Conservation (phyloP, 805 yeast genomes). For the Lachancea mirantina region DNA sequence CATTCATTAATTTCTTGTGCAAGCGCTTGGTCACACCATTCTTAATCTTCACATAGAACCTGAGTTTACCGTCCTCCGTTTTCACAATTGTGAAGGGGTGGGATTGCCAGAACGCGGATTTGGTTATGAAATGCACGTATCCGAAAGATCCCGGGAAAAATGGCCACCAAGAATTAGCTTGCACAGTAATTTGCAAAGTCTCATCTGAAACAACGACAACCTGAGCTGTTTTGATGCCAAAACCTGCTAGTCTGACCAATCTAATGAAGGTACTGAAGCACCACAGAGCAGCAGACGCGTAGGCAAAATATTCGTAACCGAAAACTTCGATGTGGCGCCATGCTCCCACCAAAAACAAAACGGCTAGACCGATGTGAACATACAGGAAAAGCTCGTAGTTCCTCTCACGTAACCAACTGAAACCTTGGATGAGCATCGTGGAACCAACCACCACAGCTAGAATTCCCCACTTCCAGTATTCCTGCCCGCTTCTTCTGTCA, state of each 20-base stretch:
- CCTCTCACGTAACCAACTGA: slow-evolving; percentile 38
- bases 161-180: slow-evolving; percentile 11
- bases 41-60: slow-evolving; percentile 41
- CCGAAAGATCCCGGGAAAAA: slow-evolving; percentile 43
- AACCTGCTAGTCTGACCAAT: slow-evolving; percentile 43
- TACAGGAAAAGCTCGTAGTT: slow-evolving; percentile 42
- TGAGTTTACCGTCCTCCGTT: slow-evolving; percentile 33
- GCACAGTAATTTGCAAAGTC: slow-evolving; percentile 11
- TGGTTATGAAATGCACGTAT: slow-evolving; percentile 44
- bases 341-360: slow-evolving; percentile 40
- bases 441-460: slow-evolving; percentile 33
- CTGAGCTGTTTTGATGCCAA: slow-evolving; percentile 55
- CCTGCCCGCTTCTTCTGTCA: slow-evolving; percentile 34
- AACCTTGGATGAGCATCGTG: slow-evolving; percentile 39
- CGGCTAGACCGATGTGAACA: slow-evolving; percentile 40
- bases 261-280: slow-evolving; percentile 56
- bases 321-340: slow-evolving; percentile 37
- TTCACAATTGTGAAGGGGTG: slow-evolving; percentile 56
- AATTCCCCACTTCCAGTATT: slow-evolving; percentile 36
- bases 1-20: slow-evolving; percentile 24
- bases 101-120: slow-evolving; percentile 47
- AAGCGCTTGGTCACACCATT: slow-evolving; percentile 45
- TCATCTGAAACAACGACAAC: slow-evolving; percentile 16
- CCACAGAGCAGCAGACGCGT: slow-evolving; percentile 61
- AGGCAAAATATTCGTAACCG: slow-evolving; percentile 46